Percentiles rank a stretch among this genome's conserved stretches.
phyloP scores from a whole-genome alignment of 78 protist genomes.

The Bodo saltans region DNA sequence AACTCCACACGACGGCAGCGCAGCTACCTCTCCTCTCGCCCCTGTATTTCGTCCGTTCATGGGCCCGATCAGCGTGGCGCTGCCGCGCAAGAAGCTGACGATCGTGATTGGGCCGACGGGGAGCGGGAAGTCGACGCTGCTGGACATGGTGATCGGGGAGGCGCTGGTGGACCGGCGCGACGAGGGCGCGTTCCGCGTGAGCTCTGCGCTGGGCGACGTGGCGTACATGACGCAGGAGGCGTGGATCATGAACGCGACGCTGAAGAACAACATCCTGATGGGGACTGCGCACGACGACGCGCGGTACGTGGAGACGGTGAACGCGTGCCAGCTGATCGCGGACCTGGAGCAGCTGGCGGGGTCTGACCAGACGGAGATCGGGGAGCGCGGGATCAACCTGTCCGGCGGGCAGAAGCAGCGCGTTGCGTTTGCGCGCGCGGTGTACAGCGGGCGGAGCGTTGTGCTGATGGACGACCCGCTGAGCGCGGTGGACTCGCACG shows the following conservation, averaged over 20 bases:
- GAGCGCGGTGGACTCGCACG: slow-evolving; percentile 41
- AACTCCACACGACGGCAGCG: background rate
- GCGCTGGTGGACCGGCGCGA: no score
- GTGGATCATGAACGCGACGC: slow-evolving; percentile 57
- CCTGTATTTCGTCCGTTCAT: background rate
- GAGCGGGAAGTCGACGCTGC: slow-evolving; percentile 47
- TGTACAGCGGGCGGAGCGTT: slow-evolving; percentile 1
- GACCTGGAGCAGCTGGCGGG: slow-evolving; percentile 56
- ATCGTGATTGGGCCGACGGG: slow-evolving; percentile 51
- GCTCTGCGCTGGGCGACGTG: slow-evolving; percentile 21
- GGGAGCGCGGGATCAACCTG: slow-evolving; percentile 82
- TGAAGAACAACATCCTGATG: slow-evolving; percentile 55
- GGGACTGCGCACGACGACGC: slow-evolving; percentile 34
- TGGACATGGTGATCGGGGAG: slow-evolving; percentile 45
- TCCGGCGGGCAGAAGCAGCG: slow-evolving; percentile 67
- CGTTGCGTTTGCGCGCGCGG: slow-evolving; percentile 47
- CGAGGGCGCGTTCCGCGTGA: background rate
- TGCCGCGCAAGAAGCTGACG: background rate
- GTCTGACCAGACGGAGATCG: slow-evolving; percentile 86
- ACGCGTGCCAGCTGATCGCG: slow-evolving; percentile 41
- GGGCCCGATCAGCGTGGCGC: background rate
- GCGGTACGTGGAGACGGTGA: slow-evolving; percentile 20
- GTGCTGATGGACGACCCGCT: slow-evolving; percentile 62
- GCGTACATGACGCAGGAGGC: slow-evolving; percentile 76
- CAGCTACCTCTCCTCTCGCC: background rate